Evolutionary conservation across 257 asterid species (phyloP).

Genomic region (Solanum pimpinellifolium): DNA sequence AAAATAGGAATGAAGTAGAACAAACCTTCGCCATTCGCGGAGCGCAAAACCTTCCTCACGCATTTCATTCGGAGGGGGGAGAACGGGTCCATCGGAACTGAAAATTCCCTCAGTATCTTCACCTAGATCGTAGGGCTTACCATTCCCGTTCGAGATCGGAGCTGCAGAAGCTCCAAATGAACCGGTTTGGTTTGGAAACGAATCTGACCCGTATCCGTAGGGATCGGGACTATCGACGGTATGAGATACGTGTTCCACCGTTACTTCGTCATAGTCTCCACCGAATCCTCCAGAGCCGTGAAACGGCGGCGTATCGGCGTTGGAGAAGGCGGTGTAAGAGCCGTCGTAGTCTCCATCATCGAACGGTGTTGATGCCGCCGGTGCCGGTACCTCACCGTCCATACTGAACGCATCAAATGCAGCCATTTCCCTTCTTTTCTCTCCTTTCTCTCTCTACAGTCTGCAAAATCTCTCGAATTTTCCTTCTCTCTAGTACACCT

Average conservation of each 20-base stretch:
- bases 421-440: constrained; percentile 31
- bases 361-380: constrained; percentile 33
- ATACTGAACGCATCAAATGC: constrained; percentile 62
- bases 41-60: constrained; percentile 78
- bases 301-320: constrained; percentile 35
- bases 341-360: constrained; percentile 47
- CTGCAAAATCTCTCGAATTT: neutral
- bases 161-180: constrained; percentile 48
- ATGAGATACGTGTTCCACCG: constrained; percentile 43
- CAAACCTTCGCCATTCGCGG: constrained; percentile 90
- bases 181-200: constrained; percentile 2
- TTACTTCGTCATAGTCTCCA: constrained; percentile 42
- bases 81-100: constrained; percentile 76
- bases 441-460: constrained; percentile 5
- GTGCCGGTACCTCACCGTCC: constrained; percentile 41
- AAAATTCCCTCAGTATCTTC: constrained; percentile 59
- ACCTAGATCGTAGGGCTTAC: constrained; percentile 33
- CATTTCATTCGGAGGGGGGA: constrained; percentile 78
- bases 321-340: constrained; percentile 14
- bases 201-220: constrained; percentile 44
- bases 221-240: constrained; percentile 58
- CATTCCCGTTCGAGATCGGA: constrained; percentile 68
- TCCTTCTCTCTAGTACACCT: neutral
- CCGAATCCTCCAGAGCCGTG: constrained; percentile 25
- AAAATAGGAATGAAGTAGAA: neutral